phyloP scores from a whole-genome alignment of 2,329 filamentous ascomycete species.

The Stagonosporopsis chrysanthemi region DNA sequence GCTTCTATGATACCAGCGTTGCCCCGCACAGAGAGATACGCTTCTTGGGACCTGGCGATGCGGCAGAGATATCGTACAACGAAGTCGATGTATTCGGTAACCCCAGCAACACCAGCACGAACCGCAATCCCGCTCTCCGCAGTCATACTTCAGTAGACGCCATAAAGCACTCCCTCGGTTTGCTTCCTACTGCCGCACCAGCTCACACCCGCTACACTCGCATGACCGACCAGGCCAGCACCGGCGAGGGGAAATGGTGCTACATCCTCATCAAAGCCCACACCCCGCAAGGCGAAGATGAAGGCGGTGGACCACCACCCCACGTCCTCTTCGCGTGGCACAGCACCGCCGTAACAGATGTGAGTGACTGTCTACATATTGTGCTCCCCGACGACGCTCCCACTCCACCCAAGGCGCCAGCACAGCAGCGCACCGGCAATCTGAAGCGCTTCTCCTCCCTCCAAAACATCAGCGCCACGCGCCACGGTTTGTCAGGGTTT shows the following conservation, averaged over 20 bases:
- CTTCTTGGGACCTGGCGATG: constrained; percentile 30
- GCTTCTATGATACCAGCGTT: constrained; percentile 31
- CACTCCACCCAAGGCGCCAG: background rate
- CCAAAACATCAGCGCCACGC: constrained; percentile 11
- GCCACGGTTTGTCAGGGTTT: background rate
- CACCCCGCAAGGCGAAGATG: background rate
- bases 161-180: constrained; percentile 5
- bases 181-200: background rate
- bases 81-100: constrained; percentile 34
- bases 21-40: constrained; percentile 28
- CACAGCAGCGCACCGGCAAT: background rate
- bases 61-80: constrained; percentile 23
- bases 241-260: constrained; percentile 27
- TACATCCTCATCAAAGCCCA: constrained; percentile 21
- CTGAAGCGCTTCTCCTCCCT: constrained; percentile 18
- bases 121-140: background rate
- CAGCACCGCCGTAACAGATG: constrained; percentile 15
- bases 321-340: constrained; percentile 27
- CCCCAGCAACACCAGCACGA: background rate
- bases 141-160: background rate
- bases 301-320: background rate
- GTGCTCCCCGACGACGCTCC: constrained; percentile 10
- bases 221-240: constrained; percentile 7
- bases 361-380: constrained; percentile 21
- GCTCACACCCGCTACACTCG: background rate